A percentile compares a stretch with the other conserved stretches of the same genome.
Evolutionary conservation across 2,329 filamentous ascomycete genomes (phyloP).

Genomic region (Talaromyces sp.): DNA sequence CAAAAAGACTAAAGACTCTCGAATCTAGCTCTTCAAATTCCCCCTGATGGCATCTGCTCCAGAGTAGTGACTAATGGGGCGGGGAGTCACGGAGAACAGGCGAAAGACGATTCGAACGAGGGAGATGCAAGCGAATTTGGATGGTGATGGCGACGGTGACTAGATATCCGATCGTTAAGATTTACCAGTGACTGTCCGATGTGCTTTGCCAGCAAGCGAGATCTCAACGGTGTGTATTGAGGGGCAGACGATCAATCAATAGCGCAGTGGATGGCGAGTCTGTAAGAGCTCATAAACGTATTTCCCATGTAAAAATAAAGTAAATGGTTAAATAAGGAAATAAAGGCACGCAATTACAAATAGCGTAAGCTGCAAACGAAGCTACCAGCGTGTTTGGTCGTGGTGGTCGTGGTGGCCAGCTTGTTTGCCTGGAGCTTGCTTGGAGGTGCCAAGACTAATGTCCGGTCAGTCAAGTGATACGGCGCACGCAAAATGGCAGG

Average conservation of each 20-base stretch:
- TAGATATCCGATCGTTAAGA: background rate
- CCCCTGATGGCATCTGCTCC: background rate
- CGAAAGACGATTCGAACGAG: background rate
- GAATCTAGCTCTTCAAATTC: background rate
- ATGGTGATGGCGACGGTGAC: background rate
- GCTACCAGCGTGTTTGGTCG: background rate
- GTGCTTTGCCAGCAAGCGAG: constrained; percentile 1
- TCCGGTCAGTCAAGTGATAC: background rate
- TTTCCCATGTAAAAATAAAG: background rate
- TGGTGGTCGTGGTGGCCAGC: background rate
- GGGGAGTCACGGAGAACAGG: background rate
- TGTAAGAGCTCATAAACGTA: background rate
- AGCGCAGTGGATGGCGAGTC: background rate
- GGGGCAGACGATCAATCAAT: constrained; percentile 5
- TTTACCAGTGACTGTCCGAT: background rate
- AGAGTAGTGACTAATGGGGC: background rate
- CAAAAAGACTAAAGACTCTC: background rate
- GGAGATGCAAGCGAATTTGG: background rate
- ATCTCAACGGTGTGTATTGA: constrained; percentile 3
- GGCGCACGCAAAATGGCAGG: background rate
- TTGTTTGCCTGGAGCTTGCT: background rate
- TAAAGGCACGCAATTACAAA: background rate
- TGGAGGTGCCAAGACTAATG: background rate
- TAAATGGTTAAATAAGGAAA: background rate
- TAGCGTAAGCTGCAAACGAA: background rate